These are phyloP conservation scores for Colletotrichum lini DNA, from an alignment of 2,329 filamentous ascomycete genomes.

Conservation along the genomic window DNA sequence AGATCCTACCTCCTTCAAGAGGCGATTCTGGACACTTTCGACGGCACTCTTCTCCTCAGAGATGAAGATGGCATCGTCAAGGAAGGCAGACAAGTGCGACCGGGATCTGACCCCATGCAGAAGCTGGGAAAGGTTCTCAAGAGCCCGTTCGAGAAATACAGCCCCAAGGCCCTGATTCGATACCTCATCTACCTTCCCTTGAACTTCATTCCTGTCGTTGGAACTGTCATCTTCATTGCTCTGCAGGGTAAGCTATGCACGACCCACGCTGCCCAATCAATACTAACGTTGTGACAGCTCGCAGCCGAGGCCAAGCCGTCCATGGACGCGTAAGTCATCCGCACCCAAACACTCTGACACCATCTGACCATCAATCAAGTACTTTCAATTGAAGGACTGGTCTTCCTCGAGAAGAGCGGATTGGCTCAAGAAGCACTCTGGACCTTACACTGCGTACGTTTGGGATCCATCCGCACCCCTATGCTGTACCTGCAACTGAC, in stretches of 20 bases:
- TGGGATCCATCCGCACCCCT: not conserved
- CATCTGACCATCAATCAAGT: constrained; percentile 63
- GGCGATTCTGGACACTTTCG: constrained; percentile 89
- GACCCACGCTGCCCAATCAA: constrained; percentile 36
- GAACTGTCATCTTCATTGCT: constrained; percentile 84
- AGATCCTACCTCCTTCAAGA: constrained; percentile 85
- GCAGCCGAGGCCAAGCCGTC: constrained; percentile 62
- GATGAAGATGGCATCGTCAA: constrained; percentile 74
- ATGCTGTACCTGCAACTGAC: constrained; percentile 13
- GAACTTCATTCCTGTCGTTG: constrained; percentile 93
- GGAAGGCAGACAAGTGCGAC: constrained; percentile 80
- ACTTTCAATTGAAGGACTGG: constrained; percentile 95
- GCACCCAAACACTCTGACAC: not conserved
- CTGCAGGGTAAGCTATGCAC: constrained; percentile 72
- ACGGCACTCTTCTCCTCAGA: constrained; percentile 74
- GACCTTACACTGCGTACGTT: constrained; percentile 82
- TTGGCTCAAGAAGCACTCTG: constrained; percentile 79
- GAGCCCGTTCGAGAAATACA: constrained; percentile 70
- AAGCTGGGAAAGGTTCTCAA: constrained; percentile 72
- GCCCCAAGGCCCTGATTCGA: constrained; percentile 76
- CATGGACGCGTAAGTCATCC: constrained; percentile 66
- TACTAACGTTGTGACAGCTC: constrained; percentile 42
- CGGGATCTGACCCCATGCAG: constrained; percentile 69
- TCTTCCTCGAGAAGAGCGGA: constrained; percentile 72
- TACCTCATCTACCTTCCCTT: constrained; percentile 90